Percentiles rank a stretch among this genome's conserved stretches.
phyloP scores from a whole-genome alignment of 164 flowering plant species.

The Cinnamomum chago region DNA sequence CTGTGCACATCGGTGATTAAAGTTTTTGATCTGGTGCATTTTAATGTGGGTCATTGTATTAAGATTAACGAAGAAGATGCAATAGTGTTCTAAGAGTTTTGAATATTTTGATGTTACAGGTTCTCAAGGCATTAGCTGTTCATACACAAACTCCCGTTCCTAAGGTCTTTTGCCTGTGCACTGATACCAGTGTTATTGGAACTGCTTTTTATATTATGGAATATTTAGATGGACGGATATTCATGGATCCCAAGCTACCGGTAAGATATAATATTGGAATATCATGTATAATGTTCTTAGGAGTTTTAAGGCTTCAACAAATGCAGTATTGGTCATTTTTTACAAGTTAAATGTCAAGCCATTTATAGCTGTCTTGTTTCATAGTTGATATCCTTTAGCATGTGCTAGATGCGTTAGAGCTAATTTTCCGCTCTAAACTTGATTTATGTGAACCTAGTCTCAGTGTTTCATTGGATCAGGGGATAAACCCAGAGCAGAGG shows the following conservation, averaged over 20 bases:
- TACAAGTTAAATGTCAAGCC: neutral
- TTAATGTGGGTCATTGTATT: neutral
- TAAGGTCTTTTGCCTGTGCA: conserved; percentile 82
- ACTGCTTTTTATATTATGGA: conserved; percentile 96
- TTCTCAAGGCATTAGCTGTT: conserved; percentile 64
- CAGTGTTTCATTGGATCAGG: conserved; percentile 35
- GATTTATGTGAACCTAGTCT: neutral
- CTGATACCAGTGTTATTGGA: conserved; percentile 72
- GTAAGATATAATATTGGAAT: conserved; percentile 29
- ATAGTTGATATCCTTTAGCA: neutral
- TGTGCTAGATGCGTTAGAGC: neutral
- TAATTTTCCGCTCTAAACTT: neutral
- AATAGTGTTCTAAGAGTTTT: neutral
- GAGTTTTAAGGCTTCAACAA: neutral
- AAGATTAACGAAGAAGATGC: neutral
- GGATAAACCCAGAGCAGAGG: conserved; percentile 55
- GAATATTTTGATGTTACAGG: conserved; percentile 36
- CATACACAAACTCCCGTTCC: conserved; percentile 84
- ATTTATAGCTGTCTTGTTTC: no score
- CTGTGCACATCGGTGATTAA: neutral
- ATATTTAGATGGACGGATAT: conserved; percentile 85
- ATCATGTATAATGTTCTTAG: neutral
- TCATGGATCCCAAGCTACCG: conserved; percentile 65
- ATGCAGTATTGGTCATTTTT: neutral
- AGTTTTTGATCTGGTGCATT: neutral